Evolutionary conservation across 2,329 filamentous ascomycete genomes (phyloP), one percentile per base, ranked within the genome.

Genomic region (Nothophaeocryptopus gaeumannii): DNA sequence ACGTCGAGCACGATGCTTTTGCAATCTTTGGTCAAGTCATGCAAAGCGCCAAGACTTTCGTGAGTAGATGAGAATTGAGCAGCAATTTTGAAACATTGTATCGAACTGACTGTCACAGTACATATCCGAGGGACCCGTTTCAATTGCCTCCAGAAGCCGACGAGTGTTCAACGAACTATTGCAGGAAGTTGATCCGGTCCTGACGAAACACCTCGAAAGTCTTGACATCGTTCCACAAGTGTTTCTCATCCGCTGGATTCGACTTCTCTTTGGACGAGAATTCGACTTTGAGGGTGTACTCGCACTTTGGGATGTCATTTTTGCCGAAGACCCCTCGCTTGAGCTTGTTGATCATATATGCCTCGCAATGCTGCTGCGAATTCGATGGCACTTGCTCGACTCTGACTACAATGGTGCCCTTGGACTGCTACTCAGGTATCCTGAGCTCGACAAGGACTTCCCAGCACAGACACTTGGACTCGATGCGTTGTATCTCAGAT

Each of bases 231-330:
- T 96, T n/a, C 93, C 93, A 1, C 93, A 99, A 63, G 92, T 99
- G 43, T 99, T 97, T 65, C 74, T 97, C 16, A 95, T 97, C 88
- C 89, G 93, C 50, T 99, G 93, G 93, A 87, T 97, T 50, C 83
- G 93, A 26, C 80, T 99, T 1, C 73, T 99, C 0, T 97, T 97
- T 64, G 91, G 92, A 41, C 82, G 93, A 58, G 93, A 99, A 67
- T 97, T 96, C 61, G 83, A 89, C 0, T 95, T 97, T 54, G 83
- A 91, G 46, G 83, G 95, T 54, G 79, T 91, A 35, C 79, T 99
- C 33, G 75, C 82, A 15, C 79, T 99, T 48, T 99, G 93, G 93
- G 93, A 99, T 71, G 80, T 85, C 7, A 76, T 99, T 1, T 95
- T 99, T 66, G 88, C 91, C 2, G 83, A 95, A 62, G 91, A 96